These are phyloP conservation scores for Eragrostis curvula DNA, from an alignment of 176 grass and related monocot genomes.

Conservation along the genomic window DNA sequence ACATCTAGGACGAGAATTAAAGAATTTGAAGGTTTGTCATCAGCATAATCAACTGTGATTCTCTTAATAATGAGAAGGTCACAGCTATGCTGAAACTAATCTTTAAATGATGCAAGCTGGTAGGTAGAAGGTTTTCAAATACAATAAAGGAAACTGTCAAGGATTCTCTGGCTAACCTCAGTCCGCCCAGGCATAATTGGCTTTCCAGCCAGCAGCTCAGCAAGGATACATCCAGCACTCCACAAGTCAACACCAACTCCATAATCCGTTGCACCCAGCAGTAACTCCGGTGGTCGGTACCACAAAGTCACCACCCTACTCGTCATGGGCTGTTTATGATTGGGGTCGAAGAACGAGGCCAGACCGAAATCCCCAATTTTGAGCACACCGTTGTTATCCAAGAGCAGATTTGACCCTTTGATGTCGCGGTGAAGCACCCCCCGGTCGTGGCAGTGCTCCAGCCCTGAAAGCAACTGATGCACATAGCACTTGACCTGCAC, in stretches of 20 bases:
- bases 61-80: background rate
- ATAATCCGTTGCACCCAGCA: constrained; percentile 78
- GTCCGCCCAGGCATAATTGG: constrained; percentile 90
- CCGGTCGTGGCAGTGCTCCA: constrained; percentile 77
- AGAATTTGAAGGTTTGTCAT: background rate
- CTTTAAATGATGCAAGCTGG: background rate
- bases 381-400: constrained; percentile 72
- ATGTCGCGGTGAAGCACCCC: constrained; percentile 84
- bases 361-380: constrained; percentile 85
- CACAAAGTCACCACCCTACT: constrained; percentile 81
- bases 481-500: constrained; percentile 87
- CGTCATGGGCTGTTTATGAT: constrained; percentile 87
- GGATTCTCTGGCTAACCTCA: constrained; percentile 57
- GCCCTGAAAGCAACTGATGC: constrained; percentile 77
- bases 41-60: constrained; percentile 20
- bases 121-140: background rate
- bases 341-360: constrained; percentile 66
- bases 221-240: constrained; percentile 87
- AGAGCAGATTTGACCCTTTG: constrained; percentile 76
- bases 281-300: constrained; percentile 81
- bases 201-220: constrained; percentile 79
- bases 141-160: constrained; percentile 4
- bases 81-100: background rate
- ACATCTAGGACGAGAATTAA: background rate
- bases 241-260: constrained; percentile 75